These are phyloP conservation scores for Solanum dulcamara DNA, from an alignment of 257 asterid species.

Conservation along the genomic window DNA sequence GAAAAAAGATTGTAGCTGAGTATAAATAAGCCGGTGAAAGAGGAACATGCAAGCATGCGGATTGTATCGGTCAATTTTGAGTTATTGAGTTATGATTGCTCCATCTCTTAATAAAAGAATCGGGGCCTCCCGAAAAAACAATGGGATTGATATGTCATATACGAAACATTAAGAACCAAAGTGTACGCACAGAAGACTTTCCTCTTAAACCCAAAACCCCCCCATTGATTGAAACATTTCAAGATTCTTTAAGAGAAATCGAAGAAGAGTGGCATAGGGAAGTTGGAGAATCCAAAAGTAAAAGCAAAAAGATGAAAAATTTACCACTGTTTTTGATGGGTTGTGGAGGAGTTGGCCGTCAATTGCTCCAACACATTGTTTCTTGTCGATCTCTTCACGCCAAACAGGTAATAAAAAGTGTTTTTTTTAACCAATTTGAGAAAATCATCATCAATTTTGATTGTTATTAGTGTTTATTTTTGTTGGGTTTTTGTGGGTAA, in stretches of 20 bases:
- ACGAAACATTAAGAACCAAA: neutral
- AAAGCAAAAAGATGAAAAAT: constrained; percentile 22
- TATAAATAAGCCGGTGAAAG: neutral
- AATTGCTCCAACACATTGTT: constrained; percentile 73
- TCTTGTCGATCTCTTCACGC: constrained; percentile 66
- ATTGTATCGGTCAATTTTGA: no score
- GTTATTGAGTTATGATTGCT: neutral
- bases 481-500: neutral
- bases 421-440: neutral
- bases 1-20: no score
- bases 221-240: neutral
- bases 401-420: constrained; percentile 32
- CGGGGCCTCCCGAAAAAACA: neutral
- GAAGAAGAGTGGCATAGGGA: neutral
- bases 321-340: constrained; percentile 70
- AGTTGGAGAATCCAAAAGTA: neutral
- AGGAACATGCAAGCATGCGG: neutral
- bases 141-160: neutral
- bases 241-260: neutral
- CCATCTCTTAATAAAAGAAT: neutral
- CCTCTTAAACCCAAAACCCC: neutral
- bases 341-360: constrained; percentile 94
- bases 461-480: neutral
- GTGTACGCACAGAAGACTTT: neutral
- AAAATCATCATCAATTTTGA: neutral